Evolutionary conservation across 768 basidiomycete species (phyloP).

Genomic region (Tylopilus plumbeoviolaceoides): DNA sequence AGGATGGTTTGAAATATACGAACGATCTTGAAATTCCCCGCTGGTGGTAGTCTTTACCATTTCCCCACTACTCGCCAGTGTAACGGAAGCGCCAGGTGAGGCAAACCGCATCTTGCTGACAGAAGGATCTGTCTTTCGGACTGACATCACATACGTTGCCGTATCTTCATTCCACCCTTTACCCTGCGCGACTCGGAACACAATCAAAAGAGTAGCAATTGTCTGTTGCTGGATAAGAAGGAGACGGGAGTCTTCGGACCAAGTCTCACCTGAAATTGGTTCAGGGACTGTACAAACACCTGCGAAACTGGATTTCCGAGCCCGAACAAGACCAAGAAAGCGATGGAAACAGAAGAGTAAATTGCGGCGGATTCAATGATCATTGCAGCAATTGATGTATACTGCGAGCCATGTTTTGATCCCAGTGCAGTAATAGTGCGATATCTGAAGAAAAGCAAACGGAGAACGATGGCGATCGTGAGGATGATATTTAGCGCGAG

Average conservation of each 20-base stretch:
- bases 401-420: constrained; percentile 19
- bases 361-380: constrained; percentile 33
- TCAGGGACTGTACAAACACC: constrained; percentile 28
- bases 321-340: constrained; percentile 30
- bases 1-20: not conserved
- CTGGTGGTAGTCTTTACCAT: too few relatives aligned
- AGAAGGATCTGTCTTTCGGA: too few relatives aligned
- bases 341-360: constrained; percentile 24
- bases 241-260: not conserved
- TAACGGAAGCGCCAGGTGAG: too few relatives aligned
- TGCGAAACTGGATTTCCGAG: constrained; percentile 21
- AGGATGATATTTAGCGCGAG: constrained; percentile 31
- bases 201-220: too few relatives aligned
- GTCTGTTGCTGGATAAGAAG: not conserved
- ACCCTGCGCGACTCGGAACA: too few relatives aligned
- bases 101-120: too few relatives aligned
- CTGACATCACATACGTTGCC: too few relatives aligned
- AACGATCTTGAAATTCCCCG: not conserved
- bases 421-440: constrained; percentile 17
- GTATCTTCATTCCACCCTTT: too few relatives aligned
- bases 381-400: constrained; percentile 33
- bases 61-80: too few relatives aligned
- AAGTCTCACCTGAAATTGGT: constrained; percentile 25
- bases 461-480: constrained; percentile 29
- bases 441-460: constrained; percentile 24